Percentiles rank a stretch among this genome's conserved stretches.
These are phyloP conservation scores for Fusarium foetens DNA, from an alignment of 2,329 filamentous ascomycete species.

Conservation along the genomic window DNA sequence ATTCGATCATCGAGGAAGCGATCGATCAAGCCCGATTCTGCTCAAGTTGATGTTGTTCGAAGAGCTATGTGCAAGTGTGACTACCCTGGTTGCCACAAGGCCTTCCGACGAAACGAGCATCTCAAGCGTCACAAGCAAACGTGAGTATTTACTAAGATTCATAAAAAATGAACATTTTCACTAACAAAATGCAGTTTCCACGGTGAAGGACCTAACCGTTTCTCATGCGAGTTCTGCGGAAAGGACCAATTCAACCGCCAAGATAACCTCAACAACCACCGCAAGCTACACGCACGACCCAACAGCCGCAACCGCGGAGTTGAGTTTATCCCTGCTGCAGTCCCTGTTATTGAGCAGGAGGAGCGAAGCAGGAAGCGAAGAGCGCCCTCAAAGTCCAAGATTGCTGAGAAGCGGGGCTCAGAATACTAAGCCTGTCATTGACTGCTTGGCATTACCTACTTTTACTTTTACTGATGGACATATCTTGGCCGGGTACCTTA, in stretches of 20 bases:
- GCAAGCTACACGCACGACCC: slow-evolving; percentile 54
- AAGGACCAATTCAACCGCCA: slow-evolving; percentile 56
- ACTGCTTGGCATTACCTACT: not conserved
- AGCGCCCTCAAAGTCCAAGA: slow-evolving; percentile 52
- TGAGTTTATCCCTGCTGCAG: slow-evolving; percentile 53
- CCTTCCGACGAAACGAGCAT: slow-evolving; percentile 65
- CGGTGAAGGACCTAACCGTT: slow-evolving; percentile 53
- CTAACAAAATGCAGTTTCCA: slow-evolving; percentile 45
- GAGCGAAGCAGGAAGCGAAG: slow-evolving; percentile 54
- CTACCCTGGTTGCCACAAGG: slow-evolving; percentile 58
- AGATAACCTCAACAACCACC: slow-evolving; percentile 56
- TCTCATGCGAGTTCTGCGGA: slow-evolving; percentile 56
- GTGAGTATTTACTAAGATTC: slow-evolving; percentile 50
- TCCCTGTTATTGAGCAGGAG: slow-evolving; percentile 54
- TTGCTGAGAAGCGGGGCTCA: slow-evolving; percentile 45
- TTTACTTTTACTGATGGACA: not conserved
- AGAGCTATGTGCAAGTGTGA: slow-evolving; percentile 58
- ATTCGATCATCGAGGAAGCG: slow-evolving; percentile 48
- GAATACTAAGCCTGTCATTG: slow-evolving; percentile 43
- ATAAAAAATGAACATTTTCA: not conserved
- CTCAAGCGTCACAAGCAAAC: slow-evolving; percentile 64
- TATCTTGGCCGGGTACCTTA: slow-evolving; percentile 38
- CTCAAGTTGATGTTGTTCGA: slow-evolving; percentile 51
- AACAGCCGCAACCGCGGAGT: slow-evolving; percentile 54
- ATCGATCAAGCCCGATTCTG: slow-evolving; percentile 44